Evolutionary conservation across 305 asterid genomes (phyloP).

Genomic region (Fraxinus velutina): DNA sequence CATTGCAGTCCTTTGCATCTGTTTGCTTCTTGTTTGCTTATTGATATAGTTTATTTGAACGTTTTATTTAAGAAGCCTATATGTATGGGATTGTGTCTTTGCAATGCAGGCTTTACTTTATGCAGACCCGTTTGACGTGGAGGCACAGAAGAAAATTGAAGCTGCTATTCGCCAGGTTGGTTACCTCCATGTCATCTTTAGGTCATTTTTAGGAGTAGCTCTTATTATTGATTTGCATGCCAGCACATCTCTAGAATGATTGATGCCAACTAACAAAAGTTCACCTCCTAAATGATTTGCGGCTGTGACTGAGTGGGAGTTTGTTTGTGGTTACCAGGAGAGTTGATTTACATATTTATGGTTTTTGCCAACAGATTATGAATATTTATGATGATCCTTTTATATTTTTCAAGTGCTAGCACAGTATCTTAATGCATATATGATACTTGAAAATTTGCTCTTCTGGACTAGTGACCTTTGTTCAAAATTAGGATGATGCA

Average conservation of each 20-base stretch:
- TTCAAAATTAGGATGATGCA: neutral
- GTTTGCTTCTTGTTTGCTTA: neutral
- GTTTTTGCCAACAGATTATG: neutral
- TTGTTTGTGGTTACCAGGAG: neutral
- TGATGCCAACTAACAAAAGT: neutral
- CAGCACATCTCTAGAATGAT: conserved; percentile 7
- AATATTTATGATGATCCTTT: neutral
- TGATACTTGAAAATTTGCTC: neutral
- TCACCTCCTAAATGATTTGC: neutral
- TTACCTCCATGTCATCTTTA: conserved; percentile 18
- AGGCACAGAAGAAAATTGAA: conserved; percentile 94
- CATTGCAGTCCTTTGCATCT: neutral
- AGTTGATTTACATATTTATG: conserved; percentile 5
- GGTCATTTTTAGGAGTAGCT: conserved; percentile 14
- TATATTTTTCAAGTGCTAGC: neutral
- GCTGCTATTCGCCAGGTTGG: conserved; percentile 84
- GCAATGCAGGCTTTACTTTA: conserved; percentile 71
- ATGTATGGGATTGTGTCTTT: neutral
- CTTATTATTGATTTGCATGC: conserved; percentile 10
- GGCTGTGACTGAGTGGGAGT: neutral
- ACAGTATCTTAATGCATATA: neutral
- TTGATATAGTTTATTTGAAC: neutral
- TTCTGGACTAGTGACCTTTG: neutral
- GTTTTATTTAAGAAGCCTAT: neutral
- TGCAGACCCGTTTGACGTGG: conserved; percentile 98